Evolutionary conservation across 176 grass and related monocot species (phyloP), one percentile per base, ranked within the genome.

Genomic region (Chloris gayana): DNA sequence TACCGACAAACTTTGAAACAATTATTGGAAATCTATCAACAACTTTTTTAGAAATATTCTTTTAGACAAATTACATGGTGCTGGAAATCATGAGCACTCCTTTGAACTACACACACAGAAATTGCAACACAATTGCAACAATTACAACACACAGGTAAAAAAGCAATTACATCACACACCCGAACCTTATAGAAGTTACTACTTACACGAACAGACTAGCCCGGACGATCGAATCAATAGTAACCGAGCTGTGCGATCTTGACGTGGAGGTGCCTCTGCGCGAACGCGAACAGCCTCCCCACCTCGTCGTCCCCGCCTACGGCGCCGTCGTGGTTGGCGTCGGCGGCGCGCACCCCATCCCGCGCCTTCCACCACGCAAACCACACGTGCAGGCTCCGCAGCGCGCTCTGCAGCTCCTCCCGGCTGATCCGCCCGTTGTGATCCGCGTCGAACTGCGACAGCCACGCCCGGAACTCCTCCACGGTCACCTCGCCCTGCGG

Each of bases 301-400:
- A 73, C 72, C 76, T 88, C 86, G 34, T 87, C 80, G 6, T 85
- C 82, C 51, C 49, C 75, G 41, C 45, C 70, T 49, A 94, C 82
- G 63, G 69, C 24, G 58, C 89, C 86, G 74, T 91, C 61, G 44
- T 77, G 26, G 89, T 94, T 35, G 59, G 51, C 71, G 47, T 94
- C 92, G 15, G 83, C 86, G 31, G 84, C 75, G 54, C 82, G 81
- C 89, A 94, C 33, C 4, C 70, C 92, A 14, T 10, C 70, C 8
- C 92, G 49, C 51, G 92, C 89, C 79, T 91, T 91, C 92, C 92
- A 91, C 34, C 89, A 82, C 67, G 89, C 80, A 63, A 94, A 94
- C 92, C 92, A 87, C 60, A 85, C 71, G 60, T 91, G 41, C 13
- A 94, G 69, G 80, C 92, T 89, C 27, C 73, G 89, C 38, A 94